phyloP scores from a whole-genome alignment of 805 yeast genomes.

The Ascoidea asiatica region DNA sequence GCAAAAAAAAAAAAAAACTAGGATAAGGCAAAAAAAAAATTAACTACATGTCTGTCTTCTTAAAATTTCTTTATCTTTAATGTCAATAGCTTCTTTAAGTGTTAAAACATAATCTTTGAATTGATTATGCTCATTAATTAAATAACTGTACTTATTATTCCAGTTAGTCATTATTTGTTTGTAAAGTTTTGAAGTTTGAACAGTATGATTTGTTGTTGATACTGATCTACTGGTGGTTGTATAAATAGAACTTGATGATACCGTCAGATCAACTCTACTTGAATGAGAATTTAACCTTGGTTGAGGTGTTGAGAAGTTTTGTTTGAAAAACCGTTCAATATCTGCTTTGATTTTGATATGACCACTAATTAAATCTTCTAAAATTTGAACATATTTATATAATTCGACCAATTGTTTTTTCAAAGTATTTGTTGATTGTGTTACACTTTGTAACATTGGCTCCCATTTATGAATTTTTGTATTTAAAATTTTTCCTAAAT shows the following conservation, averaged over 20 bases:
- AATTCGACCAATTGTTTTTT: constrained; percentile 26
- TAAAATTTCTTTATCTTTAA: constrained; percentile 21
- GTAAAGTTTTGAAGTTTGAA: constrained; percentile 6
- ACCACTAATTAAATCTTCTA: constrained; percentile 24
- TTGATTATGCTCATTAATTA: constrained; percentile 22
- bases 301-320: neutral
- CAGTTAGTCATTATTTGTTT: constrained; percentile 23
- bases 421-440: constrained; percentile 13
- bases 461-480: constrained; percentile 17
- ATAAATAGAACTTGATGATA: constrained; percentile 1
- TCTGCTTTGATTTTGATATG: constrained; percentile 28
- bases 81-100: constrained; percentile 17
- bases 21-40: too few relatives aligned
- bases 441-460: constrained; percentile 18
- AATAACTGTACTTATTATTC: constrained; percentile 24
- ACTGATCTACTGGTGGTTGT: constrained; percentile 2
- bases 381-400: constrained; percentile 22
- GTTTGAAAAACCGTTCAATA: constrained; percentile 20
- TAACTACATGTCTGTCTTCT: too few relatives aligned
- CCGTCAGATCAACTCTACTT: neutral
- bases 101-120: constrained; percentile 20
- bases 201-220: neutral
- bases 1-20: too few relatives aligned
- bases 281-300: neutral
- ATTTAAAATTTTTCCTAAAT: constrained; percentile 2